Conservation (phyloP, 225 moss, liverwort and hornwort genomes). For the Takakia lepidozioides region DNA sequence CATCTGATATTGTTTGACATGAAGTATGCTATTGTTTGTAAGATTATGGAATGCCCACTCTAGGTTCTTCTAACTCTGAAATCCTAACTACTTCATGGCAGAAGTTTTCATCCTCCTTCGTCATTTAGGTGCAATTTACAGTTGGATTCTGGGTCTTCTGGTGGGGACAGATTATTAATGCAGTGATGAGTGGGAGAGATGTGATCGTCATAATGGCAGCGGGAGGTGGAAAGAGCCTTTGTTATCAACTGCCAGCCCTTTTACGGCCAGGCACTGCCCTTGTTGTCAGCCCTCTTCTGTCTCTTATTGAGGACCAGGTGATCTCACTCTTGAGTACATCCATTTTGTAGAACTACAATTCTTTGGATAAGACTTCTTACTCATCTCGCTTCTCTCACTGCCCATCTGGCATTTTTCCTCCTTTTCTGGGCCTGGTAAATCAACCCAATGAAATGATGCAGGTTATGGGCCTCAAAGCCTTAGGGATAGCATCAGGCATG, state of each 20-base stretch:
- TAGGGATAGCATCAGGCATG: conserved; percentile 83
- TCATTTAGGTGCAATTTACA: too few species aligned
- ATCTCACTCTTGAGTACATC: too few species aligned
- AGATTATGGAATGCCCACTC: too few species aligned
- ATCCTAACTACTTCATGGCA: too few species aligned
- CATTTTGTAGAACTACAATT: conserved; percentile 2
- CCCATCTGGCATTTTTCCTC: background rate
- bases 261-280: conserved; percentile 80
- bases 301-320: conserved; percentile 95
- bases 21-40: too few species aligned
- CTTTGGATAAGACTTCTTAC: too few species aligned
- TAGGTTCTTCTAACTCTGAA: too few species aligned
- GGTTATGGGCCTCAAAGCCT: conserved; percentile 88
- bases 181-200: conserved; percentile 93
- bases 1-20: too few species aligned
- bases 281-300: conserved; percentile 90
- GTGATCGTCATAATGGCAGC: conserved; percentile 98
- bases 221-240: conserved; percentile 98
- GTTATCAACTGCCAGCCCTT: conserved; percentile 91
- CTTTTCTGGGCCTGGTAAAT: background rate
- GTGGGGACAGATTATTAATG: conserved; percentile 87
- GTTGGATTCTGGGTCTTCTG: too few species aligned
- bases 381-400: too few species aligned
- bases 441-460: conserved; percentile 12
- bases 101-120: too few species aligned